These are phyloP conservation scores for Murraya koenigii DNA, from an alignment of 345 rosid species.

Conservation along the genomic window DNA sequence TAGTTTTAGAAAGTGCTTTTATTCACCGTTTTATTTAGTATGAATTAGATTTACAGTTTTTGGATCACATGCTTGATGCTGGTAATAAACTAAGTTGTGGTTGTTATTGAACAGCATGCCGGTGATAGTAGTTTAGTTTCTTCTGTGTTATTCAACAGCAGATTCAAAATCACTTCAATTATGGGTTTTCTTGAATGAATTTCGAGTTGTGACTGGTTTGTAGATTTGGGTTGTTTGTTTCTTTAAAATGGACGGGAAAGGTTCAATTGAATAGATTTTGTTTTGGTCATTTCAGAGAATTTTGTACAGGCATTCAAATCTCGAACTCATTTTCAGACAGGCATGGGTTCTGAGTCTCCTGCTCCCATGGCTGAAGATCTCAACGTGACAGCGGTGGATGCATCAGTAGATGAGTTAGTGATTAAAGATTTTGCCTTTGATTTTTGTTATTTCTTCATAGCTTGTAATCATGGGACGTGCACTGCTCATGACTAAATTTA, in stretches of 20 bases:
- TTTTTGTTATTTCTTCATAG: not conserved
- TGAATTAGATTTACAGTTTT: not conserved
- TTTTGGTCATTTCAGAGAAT: conserved; percentile 15
- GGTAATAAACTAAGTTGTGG: not conserved
- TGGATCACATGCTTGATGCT: not conserved
- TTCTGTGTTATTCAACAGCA: too few species aligned
- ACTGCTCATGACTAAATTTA: not conserved
- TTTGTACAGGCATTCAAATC: not conserved
- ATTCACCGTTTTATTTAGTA: not conserved
- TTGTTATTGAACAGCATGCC: not conserved
- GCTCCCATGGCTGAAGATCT: conserved; percentile 35
- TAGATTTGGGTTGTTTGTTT: not conserved
- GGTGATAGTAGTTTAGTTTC: not conserved
- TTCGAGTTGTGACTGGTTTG: not conserved
- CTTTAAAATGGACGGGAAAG: not conserved
- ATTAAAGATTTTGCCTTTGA: conserved; percentile 7
- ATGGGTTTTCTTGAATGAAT: not conserved
- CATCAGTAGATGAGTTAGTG: conserved; percentile 23
- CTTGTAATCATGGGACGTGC: not conserved
- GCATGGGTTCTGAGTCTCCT: conserved; percentile 48
- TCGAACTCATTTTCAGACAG: not conserved
- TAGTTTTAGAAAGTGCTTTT: not conserved
- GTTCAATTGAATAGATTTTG: not conserved
- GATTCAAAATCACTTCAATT: not conserved
- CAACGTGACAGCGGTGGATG: conserved; percentile 17